Evolutionary conservation across 1,284 basidiomycete species (phyloP), one percentile per base, ranked within the genome.

Genomic region (Trichosporon sp.): DNA sequence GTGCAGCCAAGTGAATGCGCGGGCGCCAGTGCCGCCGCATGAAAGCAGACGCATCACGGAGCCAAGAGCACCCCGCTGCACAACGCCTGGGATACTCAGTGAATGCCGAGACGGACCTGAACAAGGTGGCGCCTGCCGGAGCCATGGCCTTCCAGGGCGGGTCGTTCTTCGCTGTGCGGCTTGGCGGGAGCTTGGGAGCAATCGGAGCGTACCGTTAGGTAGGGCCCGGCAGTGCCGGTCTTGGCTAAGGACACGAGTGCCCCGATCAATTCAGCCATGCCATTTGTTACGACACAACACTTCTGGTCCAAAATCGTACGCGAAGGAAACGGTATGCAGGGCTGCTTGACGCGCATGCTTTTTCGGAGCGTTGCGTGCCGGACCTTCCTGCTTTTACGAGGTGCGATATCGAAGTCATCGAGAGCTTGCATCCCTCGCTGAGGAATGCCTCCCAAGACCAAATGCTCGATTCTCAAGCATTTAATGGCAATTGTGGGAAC

Each of bases 181-280:
- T 54, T 54, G 51, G 51, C 51, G 21, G 21, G 51, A 26, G 51
- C 51, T 54, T 54, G 51, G 51, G 51, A 54, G 51, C 51, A 26
- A 54, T 46, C 51, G 51, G 21, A 54, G 19, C n/a, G 21, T 8
- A 8, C 10, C 51, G n/a, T 26, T 26, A 19, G 1, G 7, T 21
- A 54, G 51, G 43, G 21, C 51, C 48, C 19, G 51, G 51, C 51
- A 21, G 19, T 16, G 19, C 11, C 51, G 21, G 51, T 10, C 19
- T 54, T 19, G 51, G 19, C 51, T 3, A 54, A 8, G 51, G 51
- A 54, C 21, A 10, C 51, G 51, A 5, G 51, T 54, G 51, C 51
- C 51, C 51, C 7, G 51, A 4, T 46, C 43, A 46, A 46, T 46
- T 46, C 43, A 46, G 43, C 43, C 43, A 46, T 16, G 16, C 43